These are phyloP conservation scores for Aspergillus neoniger DNA, from an alignment of 2,329 filamentous ascomycete species.

Conservation along the genomic window DNA sequence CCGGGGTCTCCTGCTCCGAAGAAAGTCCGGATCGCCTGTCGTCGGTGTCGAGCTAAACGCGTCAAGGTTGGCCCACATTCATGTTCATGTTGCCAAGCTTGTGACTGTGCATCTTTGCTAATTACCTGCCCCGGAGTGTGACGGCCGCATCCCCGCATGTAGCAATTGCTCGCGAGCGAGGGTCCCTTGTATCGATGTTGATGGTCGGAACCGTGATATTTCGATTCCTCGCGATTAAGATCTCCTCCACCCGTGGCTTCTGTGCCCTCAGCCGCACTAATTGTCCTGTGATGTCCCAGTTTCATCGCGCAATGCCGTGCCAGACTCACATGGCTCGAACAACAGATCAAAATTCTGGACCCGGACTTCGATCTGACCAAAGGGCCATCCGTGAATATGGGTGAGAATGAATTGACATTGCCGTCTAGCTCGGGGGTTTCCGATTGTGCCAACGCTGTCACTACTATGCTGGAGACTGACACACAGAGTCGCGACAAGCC, in stretches of 20 bases:
- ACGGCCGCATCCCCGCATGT: constrained; percentile 42
- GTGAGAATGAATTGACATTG: constrained; percentile 9
- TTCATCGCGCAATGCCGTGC: constrained; percentile 29
- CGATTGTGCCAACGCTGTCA: neutral
- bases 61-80: constrained; percentile 34
- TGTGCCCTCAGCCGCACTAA: neutral
- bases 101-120: neutral
- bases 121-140: constrained; percentile 30
- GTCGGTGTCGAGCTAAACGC: constrained; percentile 39
- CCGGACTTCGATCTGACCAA: constrained; percentile 34
- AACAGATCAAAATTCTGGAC: constrained; percentile 28
- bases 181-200: constrained; percentile 41
- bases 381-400: constrained; percentile 30
- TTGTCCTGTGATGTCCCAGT: neutral
- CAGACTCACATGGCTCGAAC: constrained; percentile 40
- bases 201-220: constrained; percentile 38
- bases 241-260: neutral
- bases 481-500: neutral
- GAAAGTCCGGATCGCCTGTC: constrained; percentile 44
- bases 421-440: neutral
- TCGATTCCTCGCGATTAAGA: constrained; percentile 40
- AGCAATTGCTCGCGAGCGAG: constrained; percentile 41
- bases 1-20: constrained; percentile 20
- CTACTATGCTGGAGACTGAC: neutral
- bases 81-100: neutral